Percentiles rank a stretch among this genome's conserved stretches.
These are phyloP conservation scores for Thelephora ganbajun DNA, from an alignment of 768 basidiomycete genomes.

Conservation along the genomic window DNA sequence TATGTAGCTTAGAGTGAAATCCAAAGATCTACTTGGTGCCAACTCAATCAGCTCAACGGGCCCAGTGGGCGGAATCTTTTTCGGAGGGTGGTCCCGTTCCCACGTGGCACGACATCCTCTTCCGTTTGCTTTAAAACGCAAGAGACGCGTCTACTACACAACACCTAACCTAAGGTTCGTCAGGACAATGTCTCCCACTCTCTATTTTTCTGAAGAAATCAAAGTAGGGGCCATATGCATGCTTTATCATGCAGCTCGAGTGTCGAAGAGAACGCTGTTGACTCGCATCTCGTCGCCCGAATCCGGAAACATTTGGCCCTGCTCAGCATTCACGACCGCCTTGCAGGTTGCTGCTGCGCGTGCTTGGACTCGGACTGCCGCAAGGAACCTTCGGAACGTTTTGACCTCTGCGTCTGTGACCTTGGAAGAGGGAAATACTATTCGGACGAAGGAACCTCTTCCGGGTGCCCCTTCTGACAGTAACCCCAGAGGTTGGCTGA, in stretches of 20 bases:
- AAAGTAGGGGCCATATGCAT: slow-evolving; percentile 19
- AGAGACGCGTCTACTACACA: too few relatives aligned
- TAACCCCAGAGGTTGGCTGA: background rate
- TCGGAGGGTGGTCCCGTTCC: too few relatives aligned
- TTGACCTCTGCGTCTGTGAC: slow-evolving; percentile 10
- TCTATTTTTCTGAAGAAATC: too few relatives aligned
- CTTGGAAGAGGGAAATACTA: slow-evolving; percentile 6
- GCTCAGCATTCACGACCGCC: slow-evolving; percentile 22
- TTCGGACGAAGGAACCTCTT: slow-evolving; percentile 2
- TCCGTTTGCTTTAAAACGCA: too few relatives aligned
- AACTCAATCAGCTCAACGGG: too few relatives aligned
- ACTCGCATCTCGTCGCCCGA: background rate
- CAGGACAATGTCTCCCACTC: too few relatives aligned
- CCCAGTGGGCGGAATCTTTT: too few relatives aligned
- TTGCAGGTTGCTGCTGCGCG: slow-evolving; percentile 36
- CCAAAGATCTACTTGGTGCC: too few relatives aligned
- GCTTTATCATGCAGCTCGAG: slow-evolving; percentile 24
- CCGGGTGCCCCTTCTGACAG: background rate
- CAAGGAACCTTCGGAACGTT: too few relatives aligned
- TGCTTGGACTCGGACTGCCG: slow-evolving; percentile 22
- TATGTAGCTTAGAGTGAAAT: too few relatives aligned
- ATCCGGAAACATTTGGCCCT: slow-evolving; percentile 2
- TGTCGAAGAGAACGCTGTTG: slow-evolving; percentile 6
- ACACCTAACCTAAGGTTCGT: too few relatives aligned
- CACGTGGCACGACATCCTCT: too few relatives aligned